Evolutionary conservation across 805 yeast genomes (phyloP).

Genomic region (Metschnikowia continentalis): DNA sequence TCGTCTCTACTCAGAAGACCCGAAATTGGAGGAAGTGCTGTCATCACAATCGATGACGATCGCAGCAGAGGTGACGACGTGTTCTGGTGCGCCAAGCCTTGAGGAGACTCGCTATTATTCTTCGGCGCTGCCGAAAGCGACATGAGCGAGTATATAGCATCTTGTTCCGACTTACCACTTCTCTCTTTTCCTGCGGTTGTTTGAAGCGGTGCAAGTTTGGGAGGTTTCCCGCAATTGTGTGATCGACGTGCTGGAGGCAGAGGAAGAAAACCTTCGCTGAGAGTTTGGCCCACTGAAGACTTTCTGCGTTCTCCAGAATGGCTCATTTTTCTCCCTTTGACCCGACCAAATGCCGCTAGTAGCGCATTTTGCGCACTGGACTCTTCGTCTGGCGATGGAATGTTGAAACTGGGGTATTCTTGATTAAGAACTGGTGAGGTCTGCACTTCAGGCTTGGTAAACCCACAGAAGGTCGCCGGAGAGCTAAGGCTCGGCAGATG

Average conservation of each 20-base stretch:
- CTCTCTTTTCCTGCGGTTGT: conserved; percentile 11
- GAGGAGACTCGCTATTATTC: conserved; percentile 28
- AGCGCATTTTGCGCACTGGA: conserved; percentile 45
- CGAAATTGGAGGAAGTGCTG: conserved; percentile 28
- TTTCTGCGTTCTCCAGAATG: conserved; percentile 11
- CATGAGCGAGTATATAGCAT: conserved; percentile 53
- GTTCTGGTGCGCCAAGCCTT: conserved; percentile 1
- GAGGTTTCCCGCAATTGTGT: neutral
- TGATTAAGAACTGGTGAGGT: neutral
- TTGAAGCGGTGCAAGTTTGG: conserved; percentile 16
- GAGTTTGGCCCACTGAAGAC: conserved; percentile 8
- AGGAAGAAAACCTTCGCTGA: conserved; percentile 6
- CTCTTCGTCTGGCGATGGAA: conserved; percentile 37
- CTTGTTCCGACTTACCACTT: conserved; percentile 42
- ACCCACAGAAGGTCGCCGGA: neutral
- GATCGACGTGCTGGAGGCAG: conserved; percentile 1
- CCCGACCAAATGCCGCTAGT: conserved; percentile 34
- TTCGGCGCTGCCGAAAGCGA: conserved; percentile 50
- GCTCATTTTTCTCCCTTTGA: conserved; percentile 16
- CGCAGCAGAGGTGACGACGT: conserved; percentile 22
- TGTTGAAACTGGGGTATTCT: neutral
- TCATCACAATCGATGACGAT: conserved; percentile 22
- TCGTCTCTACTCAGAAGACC: conserved; percentile 23
- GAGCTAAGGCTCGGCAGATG: neutral
- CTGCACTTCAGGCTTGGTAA: neutral